A percentile compares a stretch with the other conserved stretches of the same genome.
Conservation (phyloP, 768 basidiomycete species). For the Leccinum obscurum region DNA sequence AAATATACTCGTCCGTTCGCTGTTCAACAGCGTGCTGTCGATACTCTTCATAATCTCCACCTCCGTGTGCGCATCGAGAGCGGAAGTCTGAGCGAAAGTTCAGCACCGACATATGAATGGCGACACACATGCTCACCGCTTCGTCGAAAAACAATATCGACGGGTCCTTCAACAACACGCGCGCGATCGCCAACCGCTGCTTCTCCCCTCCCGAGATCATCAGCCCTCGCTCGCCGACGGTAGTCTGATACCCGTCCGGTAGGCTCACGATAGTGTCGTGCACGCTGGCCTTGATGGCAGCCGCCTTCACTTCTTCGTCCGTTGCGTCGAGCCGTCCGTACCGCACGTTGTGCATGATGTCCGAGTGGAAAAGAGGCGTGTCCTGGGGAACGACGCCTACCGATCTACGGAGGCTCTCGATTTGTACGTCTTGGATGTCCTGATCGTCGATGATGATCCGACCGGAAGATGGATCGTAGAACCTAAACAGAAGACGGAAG, state of each 20-base stretch:
- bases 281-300: constrained; percentile 84
- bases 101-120: constrained; percentile 3
- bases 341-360: constrained; percentile 93
- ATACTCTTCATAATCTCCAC: constrained; percentile 94
- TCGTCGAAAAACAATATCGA: constrained; percentile 98
- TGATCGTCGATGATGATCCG: constrained; percentile 88
- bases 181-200: constrained; percentile 91
- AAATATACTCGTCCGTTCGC: constrained; percentile 89
- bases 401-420: constrained; percentile 66
- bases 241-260: constrained; percentile 85
- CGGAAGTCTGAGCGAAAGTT: constrained; percentile 69
- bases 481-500: constrained; percentile 90
- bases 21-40: constrained; percentile 72
- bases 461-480: constrained; percentile 85
- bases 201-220: constrained; percentile 99
- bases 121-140: constrained; percentile 59
- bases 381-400: constrained; percentile 98
- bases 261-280: constrained; percentile 75
- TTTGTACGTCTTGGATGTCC: constrained; percentile 70
- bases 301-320: constrained; percentile 87
- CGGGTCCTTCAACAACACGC: constrained; percentile 91
- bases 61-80: constrained; percentile 94
- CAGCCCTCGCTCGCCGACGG: constrained; percentile 93
- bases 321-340: constrained; percentile 88
- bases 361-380: constrained; percentile 94